These are phyloP conservation scores for Eragrostis curvula DNA, from an alignment of 176 grass and related monocot genomes.

Conservation along the genomic window DNA sequence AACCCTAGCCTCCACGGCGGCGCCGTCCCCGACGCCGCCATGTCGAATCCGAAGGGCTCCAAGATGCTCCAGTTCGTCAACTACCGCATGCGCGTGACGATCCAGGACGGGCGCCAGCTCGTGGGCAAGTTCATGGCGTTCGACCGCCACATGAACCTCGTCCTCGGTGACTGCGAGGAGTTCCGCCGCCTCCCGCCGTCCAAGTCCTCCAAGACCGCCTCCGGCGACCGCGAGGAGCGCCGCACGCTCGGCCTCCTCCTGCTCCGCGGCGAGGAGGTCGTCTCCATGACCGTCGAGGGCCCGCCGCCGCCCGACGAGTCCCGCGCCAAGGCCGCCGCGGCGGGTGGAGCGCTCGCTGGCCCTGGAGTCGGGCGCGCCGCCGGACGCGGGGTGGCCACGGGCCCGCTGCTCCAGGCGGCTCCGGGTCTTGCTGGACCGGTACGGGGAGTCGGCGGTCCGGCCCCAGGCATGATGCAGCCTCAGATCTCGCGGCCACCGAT, in stretches of 20 bases:
- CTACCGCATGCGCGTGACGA: conserved; percentile 98
- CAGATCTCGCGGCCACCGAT: conserved; percentile 87
- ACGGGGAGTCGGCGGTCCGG: conserved; percentile 76
- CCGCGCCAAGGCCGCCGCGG: conserved; percentile 73
- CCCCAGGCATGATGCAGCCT: conserved; percentile 96
- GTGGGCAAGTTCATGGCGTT: conserved; percentile 99
- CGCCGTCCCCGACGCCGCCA: conserved; percentile 32
- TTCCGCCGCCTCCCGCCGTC: conserved; percentile 90
- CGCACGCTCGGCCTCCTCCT: conserved; percentile 95
- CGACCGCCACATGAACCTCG: conserved; percentile 99
- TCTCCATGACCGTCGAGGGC: conserved; percentile 97
- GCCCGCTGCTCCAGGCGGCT: conserved; percentile 81
- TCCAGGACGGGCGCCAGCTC: conserved; percentile 95
- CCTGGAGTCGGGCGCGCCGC: conserved; percentile 79
- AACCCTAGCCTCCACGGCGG: conserved; percentile 38
- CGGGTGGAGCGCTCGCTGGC: conserved; percentile 53
- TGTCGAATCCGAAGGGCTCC: conserved; percentile 98
- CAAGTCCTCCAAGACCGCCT: conserved; percentile 71
- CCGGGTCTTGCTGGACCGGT: conserved; percentile 87
- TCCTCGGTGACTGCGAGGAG: conserved; percentile 99
- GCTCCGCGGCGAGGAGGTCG: conserved; percentile 94
- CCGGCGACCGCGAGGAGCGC: conserved; percentile 83
- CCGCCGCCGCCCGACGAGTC: conserved; percentile 94
- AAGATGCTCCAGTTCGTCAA: conserved; percentile 99
- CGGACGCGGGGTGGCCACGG: conserved; percentile 70